phyloP scores from a whole-genome alignment of 352 stramenopile genomes.

The Phytopythium mirpurense region DNA sequence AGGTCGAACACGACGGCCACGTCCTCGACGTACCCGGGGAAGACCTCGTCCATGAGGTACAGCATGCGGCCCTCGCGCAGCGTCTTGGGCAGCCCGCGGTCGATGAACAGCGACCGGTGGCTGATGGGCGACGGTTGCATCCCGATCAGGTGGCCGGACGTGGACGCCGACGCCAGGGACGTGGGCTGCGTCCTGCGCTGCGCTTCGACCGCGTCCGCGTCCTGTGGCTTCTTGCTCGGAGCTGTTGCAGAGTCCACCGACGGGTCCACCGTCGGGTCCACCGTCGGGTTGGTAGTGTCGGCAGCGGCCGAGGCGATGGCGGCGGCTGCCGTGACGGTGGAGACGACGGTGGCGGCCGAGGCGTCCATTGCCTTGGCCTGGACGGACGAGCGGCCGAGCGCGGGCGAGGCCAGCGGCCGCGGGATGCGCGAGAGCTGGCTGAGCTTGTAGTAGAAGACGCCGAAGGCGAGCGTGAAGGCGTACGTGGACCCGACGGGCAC shows the following conservation, averaged over 20 bases:
- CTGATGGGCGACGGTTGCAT: slow-evolving; percentile 80
- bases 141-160: slow-evolving; percentile 57
- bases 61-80: slow-evolving; percentile 72
- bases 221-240: no score
- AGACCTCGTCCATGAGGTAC: slow-evolving; percentile 75
- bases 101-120: slow-evolving; percentile 72
- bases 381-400: neutral
- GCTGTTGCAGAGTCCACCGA: no score
- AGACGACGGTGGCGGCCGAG: slow-evolving; percentile 6
- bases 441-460: slow-evolving; percentile 66
- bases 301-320: slow-evolving; percentile 2
- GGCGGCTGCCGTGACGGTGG: slow-evolving; percentile 5
- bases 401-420: slow-evolving; percentile 6
- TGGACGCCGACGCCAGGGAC: slow-evolving; percentile 8
- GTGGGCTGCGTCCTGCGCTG: neutral
- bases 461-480: slow-evolving; percentile 69
- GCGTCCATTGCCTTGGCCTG: slow-evolving; percentile 5
- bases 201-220: neutral
- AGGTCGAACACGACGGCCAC: slow-evolving; percentile 82
- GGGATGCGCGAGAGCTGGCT: slow-evolving; percentile 60
- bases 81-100: slow-evolving; percentile 67
- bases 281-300: neutral
- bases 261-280: neutral
- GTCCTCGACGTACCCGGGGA: slow-evolving; percentile 75
- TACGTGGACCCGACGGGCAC: slow-evolving; percentile 69